Evolutionary conservation across 768 basidiomycete genomes (phyloP).

Genomic region (Kwoniella sp.): DNA sequence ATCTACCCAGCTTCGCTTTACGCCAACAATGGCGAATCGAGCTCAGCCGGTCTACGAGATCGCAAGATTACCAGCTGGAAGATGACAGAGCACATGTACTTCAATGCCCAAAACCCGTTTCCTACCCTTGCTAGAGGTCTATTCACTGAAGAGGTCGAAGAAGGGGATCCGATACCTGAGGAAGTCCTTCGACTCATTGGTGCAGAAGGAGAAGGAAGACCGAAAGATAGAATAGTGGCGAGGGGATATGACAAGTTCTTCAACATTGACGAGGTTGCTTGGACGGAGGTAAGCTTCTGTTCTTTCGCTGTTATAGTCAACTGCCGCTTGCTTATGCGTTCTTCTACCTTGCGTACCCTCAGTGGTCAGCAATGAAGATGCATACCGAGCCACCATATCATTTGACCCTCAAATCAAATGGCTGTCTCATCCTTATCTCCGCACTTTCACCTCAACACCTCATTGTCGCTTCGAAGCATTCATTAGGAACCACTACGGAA

Average conservation of each 20-base stretch:
- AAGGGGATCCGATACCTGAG: constrained; percentile 35
- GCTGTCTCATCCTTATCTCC: constrained; percentile 93
- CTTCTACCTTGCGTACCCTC: constrained; percentile 4
- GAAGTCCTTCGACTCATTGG: constrained; percentile 34
- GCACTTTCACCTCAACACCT: constrained; percentile 74
- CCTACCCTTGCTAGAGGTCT: constrained; percentile 92
- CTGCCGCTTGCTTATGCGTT: neutral
- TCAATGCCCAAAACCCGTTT: constrained; percentile 83
- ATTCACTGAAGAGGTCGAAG: constrained; percentile 63
- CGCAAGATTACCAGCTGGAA: constrained; percentile 78
- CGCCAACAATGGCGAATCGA: constrained; percentile 21
- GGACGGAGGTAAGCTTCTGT: constrained; percentile 74
- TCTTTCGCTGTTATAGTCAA: neutral
- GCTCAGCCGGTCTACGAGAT: constrained; percentile 10
- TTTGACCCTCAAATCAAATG: constrained; percentile 89
- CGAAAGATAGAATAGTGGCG: constrained; percentile 65
- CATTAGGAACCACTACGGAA: constrained; percentile 64
- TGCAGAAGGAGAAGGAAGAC: constrained; percentile 41
- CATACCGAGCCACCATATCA: constrained; percentile 78
- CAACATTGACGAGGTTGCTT: constrained; percentile 93
- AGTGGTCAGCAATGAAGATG: constrained; percentile 75
- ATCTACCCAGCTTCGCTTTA: constrained; percentile 44
- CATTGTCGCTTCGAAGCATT: constrained; percentile 89
- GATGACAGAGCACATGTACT: constrained; percentile 96
- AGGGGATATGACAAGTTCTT: constrained; percentile 99